Conservation (phyloP, 148 eudicot species). For the Chenopodium suecicum region DNA sequence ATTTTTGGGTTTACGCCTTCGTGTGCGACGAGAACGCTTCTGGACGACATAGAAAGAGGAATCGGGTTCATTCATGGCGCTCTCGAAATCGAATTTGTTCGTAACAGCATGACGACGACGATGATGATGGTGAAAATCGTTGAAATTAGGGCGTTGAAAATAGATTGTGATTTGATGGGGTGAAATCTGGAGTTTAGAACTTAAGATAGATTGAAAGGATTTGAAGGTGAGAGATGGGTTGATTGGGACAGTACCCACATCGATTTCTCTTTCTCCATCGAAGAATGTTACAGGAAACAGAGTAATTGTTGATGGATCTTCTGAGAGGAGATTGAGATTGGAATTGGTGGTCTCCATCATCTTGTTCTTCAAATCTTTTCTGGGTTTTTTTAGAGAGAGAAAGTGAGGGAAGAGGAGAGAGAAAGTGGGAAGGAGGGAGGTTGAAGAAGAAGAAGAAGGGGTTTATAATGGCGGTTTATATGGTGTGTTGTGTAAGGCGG, state of each 20-base stretch:
- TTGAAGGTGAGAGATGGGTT: conserved; percentile 48
- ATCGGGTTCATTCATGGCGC: conserved; percentile 12
- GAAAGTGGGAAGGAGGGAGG: neutral
- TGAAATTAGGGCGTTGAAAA: conserved; percentile 28
- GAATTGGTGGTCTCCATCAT: neutral
- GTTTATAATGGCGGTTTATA: conserved; percentile 17
- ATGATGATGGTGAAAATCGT: neutral
- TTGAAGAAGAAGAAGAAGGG: neutral
- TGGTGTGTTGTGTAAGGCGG: conserved; percentile 16
- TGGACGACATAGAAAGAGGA: conserved; percentile 50
- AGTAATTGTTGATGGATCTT: conserved; percentile 5
- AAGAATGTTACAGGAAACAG: conserved; percentile 51
- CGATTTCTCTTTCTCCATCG: conserved; percentile 65
- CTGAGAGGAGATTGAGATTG: neutral
- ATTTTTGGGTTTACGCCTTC: conserved; percentile 30
- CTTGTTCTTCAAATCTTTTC: neutral
- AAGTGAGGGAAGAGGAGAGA: neutral
- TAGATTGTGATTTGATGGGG: conserved; percentile 71
- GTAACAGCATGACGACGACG: conserved; percentile 60
- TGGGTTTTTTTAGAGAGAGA: neutral
- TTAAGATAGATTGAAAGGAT: conserved; percentile 44
- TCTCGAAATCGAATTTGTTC: conserved; percentile 48
- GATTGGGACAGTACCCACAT: conserved; percentile 44
- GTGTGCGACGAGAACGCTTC: conserved; percentile 47
- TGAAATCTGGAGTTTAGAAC: conserved; percentile 56